Conservation (phyloP, 352 stramenopile species). For the Globisporangium yorkense region DNA sequence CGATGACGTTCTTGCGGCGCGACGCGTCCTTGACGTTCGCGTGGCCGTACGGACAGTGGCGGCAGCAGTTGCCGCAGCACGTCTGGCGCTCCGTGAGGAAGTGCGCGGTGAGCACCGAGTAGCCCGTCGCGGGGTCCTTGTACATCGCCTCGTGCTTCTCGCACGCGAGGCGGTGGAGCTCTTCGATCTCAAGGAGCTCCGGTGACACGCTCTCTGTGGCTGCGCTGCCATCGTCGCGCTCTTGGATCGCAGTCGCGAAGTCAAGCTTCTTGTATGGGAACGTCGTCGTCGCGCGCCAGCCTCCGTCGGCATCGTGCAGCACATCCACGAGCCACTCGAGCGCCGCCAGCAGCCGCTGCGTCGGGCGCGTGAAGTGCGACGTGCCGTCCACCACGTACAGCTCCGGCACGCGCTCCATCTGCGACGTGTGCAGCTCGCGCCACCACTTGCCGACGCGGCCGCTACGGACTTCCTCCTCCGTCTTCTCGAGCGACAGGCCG, state of each 20-base stretch:
- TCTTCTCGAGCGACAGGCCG: slow-evolving; percentile 41
- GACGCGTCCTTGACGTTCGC: slow-evolving; percentile 58
- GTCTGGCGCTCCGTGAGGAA: slow-evolving; percentile 67
- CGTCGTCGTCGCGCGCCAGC: slow-evolving; percentile 22
- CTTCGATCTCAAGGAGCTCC: slow-evolving; percentile 44
- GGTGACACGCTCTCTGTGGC: slow-evolving; percentile 2
- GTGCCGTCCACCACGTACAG: slow-evolving; percentile 64
- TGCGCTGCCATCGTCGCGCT: background rate
- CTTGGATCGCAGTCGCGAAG: background rate
- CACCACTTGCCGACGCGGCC: slow-evolving; percentile 42
- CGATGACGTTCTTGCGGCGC: slow-evolving; percentile 32
- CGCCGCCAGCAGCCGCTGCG: slow-evolving; percentile 37
- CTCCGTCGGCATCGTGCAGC: slow-evolving; percentile 20
- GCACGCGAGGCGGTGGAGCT: slow-evolving; percentile 70
- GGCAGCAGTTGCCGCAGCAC: slow-evolving; percentile 88
- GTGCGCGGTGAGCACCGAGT: slow-evolving; percentile 85
- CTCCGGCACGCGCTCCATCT: slow-evolving; percentile 13
- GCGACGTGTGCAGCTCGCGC: slow-evolving; percentile 13
- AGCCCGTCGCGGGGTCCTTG: slow-evolving; percentile 78
- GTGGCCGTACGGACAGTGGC: slow-evolving; percentile 88
- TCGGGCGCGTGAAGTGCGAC: slow-evolving; percentile 70
- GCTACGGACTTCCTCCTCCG: slow-evolving; percentile 28
- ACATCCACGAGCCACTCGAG: slow-evolving; percentile 56
- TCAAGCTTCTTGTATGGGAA: slow-evolving; percentile 44
- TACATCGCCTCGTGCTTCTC: slow-evolving; percentile 66